Evolutionary conservation across 805 yeast species (phyloP).

Genomic region (Yarrowia sp.): DNA sequence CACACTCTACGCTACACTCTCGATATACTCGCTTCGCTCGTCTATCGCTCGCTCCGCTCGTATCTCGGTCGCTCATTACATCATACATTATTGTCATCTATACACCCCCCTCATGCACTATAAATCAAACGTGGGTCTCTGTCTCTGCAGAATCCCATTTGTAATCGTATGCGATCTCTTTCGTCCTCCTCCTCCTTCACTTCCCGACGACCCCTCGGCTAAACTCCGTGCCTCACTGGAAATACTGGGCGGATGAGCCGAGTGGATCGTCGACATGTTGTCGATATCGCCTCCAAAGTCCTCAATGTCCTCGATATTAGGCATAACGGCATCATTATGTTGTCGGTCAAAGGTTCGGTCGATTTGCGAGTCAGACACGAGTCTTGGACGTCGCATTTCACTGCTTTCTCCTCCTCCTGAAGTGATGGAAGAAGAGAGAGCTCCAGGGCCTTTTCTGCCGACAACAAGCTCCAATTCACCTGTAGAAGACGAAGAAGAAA

Average conservation of each 20-base stretch:
- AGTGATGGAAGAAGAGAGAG: constrained; percentile 7
- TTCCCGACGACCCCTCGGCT: not conserved
- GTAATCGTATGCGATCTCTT: constrained; percentile 16
- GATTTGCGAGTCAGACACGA: constrained; percentile 15
- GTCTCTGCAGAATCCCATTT: constrained; percentile 15
- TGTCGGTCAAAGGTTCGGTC: constrained; percentile 1
- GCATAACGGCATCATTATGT: constrained; percentile 12
- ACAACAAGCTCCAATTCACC: constrained; percentile 22
- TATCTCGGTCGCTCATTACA: too few relatives aligned
- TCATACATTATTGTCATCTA: not conserved
- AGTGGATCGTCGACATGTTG: constrained; percentile 20
- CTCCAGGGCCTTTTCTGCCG: constrained; percentile 1
- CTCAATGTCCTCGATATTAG: constrained; percentile 13
- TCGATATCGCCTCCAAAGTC: constrained; percentile 6
- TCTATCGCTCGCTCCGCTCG: too few relatives aligned
- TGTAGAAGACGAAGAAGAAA: constrained; percentile 18
- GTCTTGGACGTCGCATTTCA: constrained; percentile 1
- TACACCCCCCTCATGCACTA: not conserved
- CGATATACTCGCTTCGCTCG: too few relatives aligned
- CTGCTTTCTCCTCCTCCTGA: not conserved
- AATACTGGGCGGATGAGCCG: not conserved
- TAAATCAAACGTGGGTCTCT: constrained; percentile 23
- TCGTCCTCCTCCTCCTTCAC: constrained; percentile 5
- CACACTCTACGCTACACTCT: too few relatives aligned
- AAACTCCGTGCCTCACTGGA: not conserved